These are phyloP conservation scores for Rosa hybrid DNA, from an alignment of 331 rosid genomes.

Conservation along the genomic window DNA sequence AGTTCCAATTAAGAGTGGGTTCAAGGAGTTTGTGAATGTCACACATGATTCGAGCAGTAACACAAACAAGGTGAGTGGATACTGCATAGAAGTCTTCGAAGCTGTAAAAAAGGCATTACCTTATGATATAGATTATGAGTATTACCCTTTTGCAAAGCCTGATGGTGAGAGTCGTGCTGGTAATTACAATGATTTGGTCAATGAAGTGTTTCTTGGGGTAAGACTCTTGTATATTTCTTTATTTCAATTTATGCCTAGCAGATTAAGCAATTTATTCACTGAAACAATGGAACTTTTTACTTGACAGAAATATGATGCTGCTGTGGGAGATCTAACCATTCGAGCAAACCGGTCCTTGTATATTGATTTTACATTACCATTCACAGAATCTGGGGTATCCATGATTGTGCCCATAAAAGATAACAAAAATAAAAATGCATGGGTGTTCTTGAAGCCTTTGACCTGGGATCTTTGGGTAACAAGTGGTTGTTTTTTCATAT, in stretches of 20 bases:
- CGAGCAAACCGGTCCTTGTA: constrained; percentile 31
- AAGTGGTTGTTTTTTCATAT: constrained; percentile 27
- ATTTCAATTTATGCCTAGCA: background rate
- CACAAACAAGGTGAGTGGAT: constrained; percentile 13
- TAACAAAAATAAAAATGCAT: constrained; percentile 33
- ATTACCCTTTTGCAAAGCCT: background rate
- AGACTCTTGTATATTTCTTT: background rate
- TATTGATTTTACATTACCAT: constrained; percentile 47
- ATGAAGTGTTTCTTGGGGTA: constrained; percentile 37
- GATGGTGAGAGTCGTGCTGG: constrained; percentile 4
- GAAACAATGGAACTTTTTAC: background rate
- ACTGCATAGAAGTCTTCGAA: constrained; percentile 34
- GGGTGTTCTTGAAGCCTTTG: constrained; percentile 57
- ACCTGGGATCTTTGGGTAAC: constrained; percentile 31
- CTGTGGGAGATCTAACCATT: constrained; percentile 51
- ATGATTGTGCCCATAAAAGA: constrained; percentile 37
- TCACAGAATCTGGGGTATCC: constrained; percentile 40
- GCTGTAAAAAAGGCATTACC: constrained; percentile 15
- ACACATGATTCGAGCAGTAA: background rate
- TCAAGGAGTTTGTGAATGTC: constrained; percentile 26
- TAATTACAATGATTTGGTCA: constrained; percentile 27
- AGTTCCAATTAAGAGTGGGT: constrained; percentile 34
- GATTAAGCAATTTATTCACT: background rate
- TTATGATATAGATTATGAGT: constrained; percentile 22
- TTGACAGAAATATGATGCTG: constrained; percentile 33